phyloP scores from a whole-genome alignment of 73 alveolate species.

The Tetrahymena borealis region DNA sequence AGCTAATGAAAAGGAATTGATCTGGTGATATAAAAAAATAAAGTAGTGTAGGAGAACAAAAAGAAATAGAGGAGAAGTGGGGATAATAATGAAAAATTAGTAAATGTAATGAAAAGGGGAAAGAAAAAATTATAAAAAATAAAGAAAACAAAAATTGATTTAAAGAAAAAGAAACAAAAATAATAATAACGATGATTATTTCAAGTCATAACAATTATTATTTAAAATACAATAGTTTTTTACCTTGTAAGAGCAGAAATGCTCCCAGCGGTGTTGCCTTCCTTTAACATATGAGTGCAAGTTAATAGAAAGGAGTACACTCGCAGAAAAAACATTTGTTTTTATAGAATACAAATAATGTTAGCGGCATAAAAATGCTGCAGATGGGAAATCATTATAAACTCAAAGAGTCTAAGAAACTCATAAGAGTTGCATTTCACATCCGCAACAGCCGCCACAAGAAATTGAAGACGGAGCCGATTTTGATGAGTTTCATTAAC shows the following conservation, averaged over 20 bases:
- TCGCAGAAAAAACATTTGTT: not conserved
- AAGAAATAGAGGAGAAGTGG: not conserved
- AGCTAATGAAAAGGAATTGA: too few relatives aligned
- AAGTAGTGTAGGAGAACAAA: too few relatives aligned
- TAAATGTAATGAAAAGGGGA: not conserved
- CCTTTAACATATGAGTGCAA: not conserved
- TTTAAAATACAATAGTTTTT: not conserved
- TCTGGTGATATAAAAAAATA: too few relatives aligned
- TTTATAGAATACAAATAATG: not conserved
- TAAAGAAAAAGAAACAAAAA: not conserved
- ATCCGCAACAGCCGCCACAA: not conserved
- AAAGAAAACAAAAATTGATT: not conserved
- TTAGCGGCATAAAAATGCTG: not conserved
- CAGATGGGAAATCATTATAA: not conserved
- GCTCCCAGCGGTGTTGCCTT: constrained; percentile 4
- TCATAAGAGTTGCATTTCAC: not conserved
- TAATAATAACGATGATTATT: not conserved
- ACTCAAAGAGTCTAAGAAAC: constrained; percentile 2
- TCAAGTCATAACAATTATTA: not conserved
- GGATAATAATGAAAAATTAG: not conserved
- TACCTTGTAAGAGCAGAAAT: not conserved
- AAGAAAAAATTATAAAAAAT: not conserved
- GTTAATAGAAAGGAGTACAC: not conserved
- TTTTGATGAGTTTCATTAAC: not conserved
- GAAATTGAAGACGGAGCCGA: not conserved